A percentile compares a stretch with the other conserved stretches of the same genome.
Evolutionary conservation across 176 grass and related monocot species (phyloP).

Genomic region (Lolium perenne): DNA sequence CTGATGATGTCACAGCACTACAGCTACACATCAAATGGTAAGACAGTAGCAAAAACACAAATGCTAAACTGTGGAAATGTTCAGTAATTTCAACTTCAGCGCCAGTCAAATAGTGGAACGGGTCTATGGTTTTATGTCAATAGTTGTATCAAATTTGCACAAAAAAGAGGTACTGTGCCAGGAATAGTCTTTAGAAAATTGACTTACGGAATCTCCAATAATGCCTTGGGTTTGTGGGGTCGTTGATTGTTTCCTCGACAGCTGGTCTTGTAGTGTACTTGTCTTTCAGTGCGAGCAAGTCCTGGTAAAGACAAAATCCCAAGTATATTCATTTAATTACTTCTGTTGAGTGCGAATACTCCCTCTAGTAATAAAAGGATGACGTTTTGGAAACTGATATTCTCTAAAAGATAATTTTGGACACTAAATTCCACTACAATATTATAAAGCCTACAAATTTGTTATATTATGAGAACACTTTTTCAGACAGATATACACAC

Average conservation of each 20-base stretch:
- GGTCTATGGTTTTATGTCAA: background rate
- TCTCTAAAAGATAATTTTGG: constrained; percentile 17
- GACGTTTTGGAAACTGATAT: background rate
- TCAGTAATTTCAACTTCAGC: background rate
- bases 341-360: background rate
- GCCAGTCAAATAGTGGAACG: background rate
- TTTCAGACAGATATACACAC: background rate
- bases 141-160: background rate
- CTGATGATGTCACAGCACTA: background rate
- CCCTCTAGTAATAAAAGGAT: background rate
- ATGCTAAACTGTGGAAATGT: background rate
- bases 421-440: background rate
- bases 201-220: constrained; percentile 99
- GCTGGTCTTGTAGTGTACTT: constrained; percentile 83
- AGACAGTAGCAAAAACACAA: background rate
- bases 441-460: constrained; percentile 2
- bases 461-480: background rate
- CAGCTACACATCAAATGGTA: constrained; percentile 24
- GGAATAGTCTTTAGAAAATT: constrained; percentile 12
- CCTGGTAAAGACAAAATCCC: constrained; percentile 55
- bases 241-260: constrained; percentile 97
- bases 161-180: constrained; percentile 23
- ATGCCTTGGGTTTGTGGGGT: constrained; percentile 96
- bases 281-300: constrained; percentile 95
- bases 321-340: constrained; percentile 24